Conservation (phyloP, 805 yeast species). For the Candida dendrica region DNA sequence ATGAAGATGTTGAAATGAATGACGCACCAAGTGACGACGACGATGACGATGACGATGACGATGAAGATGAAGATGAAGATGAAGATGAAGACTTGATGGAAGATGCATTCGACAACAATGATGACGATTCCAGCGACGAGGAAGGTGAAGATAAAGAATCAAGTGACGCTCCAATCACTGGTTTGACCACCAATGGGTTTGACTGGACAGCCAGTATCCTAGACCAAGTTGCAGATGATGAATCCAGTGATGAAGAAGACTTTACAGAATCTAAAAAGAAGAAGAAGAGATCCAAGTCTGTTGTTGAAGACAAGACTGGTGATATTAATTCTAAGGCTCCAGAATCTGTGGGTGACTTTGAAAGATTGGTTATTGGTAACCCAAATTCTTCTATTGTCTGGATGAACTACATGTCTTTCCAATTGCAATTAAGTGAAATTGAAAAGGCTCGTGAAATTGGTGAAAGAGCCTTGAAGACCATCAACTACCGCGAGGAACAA, state of each 20-base stretch:
- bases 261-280: constrained; percentile 35
- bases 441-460: constrained; percentile 94
- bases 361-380: constrained; percentile 82
- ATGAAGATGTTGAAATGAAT: constrained; percentile 20
- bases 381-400: constrained; percentile 91
- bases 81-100: constrained; percentile 25
- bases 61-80: constrained; percentile 24
- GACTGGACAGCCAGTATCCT: constrained; percentile 93
- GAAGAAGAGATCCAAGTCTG: constrained; percentile 34
- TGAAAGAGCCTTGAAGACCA: constrained; percentile 85
- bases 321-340: constrained; percentile 82
- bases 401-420: constrained; percentile 99
- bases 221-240: constrained; percentile 68
- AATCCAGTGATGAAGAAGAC: constrained; percentile 43
- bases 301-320: constrained; percentile 74
- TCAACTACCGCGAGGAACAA: constrained; percentile 83
- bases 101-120: constrained; percentile 22
- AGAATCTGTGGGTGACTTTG: constrained; percentile 87
- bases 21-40: constrained; percentile 15
- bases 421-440: constrained; percentile 85
- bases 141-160: constrained; percentile 15
- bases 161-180: constrained; percentile 29
- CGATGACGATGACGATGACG: constrained; percentile 16
- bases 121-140: constrained; percentile 23
- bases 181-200: constrained; percentile 79